Evolutionary conservation across 331 rosid genomes (phyloP), one percentile per base, ranked within the genome.

Genomic region (Ulmus americana): DNA sequence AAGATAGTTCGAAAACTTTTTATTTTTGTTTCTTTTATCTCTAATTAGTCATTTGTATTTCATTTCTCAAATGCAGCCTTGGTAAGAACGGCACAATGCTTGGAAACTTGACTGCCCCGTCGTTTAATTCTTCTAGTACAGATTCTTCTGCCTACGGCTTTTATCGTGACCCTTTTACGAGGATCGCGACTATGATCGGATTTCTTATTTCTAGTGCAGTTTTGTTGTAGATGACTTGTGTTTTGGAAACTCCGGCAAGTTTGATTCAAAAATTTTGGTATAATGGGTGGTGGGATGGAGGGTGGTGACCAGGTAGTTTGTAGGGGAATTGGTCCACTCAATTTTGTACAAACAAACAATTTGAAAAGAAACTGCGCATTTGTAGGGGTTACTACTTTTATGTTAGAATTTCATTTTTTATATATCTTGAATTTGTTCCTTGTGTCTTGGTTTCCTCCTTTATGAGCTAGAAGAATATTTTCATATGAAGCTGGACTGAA

Each of bases 41-140:
- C 3, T 28, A 2, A 28, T 28, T 28, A 3, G 35, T 28, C 35
- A 54, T 55, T 39, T 61, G 61, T 69, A 45, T 6, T 38, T 58
- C 56, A 16, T 70, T 74, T 63, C 57, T 78, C 63, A 8, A 67
- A 73, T 82, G 80, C 86, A 88, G 96, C 69, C 67, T 75, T 45
- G 96, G 95, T 20, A 80, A 65, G 72, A 84, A 84, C 64, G 83
- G 85, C 63, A 77, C 83, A 38, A 42, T 76, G 3, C 3, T 28
- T 28, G 76, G 60, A 44, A 88, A 86, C 69, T 47, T 84, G 46
- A 86, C 88, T 15, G 88, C 86, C 39, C 96, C 95, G 60, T 82
- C 95, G 6, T 69, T 84, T 84, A 88, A 88, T 71, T 86, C 90
- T 44, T 75, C 96, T 4, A 73, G 59, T 77, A 8, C 81, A 55